phyloP scores from a whole-genome alignment of 2,329 filamentous ascomycete species.

The Didymella segeticola region DNA sequence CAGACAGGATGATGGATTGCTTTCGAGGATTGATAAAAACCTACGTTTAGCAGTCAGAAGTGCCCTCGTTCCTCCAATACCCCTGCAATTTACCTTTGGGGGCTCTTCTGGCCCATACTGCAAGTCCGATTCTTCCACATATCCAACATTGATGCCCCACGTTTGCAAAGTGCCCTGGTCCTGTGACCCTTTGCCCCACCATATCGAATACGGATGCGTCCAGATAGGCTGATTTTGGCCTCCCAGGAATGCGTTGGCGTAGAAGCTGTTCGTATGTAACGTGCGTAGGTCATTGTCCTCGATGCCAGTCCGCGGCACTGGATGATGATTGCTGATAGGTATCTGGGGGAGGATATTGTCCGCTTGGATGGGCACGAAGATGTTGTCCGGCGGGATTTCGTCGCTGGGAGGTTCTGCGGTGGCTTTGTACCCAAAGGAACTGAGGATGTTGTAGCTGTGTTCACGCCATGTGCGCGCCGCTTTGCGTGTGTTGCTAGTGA shows the following conservation, averaged over 20 bases:
- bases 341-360: constrained; percentile 52
- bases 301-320: constrained; percentile 48
- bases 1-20: constrained; percentile 81
- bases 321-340: constrained; percentile 48
- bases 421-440: constrained; percentile 16
- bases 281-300: constrained; percentile 52
- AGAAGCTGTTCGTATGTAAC: constrained; percentile 75
- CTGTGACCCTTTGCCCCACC: constrained; percentile 55
- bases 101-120: constrained; percentile 64
- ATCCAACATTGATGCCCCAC: constrained; percentile 80
- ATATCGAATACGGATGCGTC: constrained; percentile 66
- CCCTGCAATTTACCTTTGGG: constrained; percentile 20
- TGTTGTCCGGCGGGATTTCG: constrained; percentile 35
- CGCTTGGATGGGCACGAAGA: constrained; percentile 52
- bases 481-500: not conserved
- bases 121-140: constrained; percentile 71
- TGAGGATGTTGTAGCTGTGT: constrained; percentile 19
- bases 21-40: constrained; percentile 86
- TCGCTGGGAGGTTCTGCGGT: not conserved
- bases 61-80: not conserved
- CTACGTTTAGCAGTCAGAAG: constrained; percentile 2
- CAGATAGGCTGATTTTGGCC: constrained; percentile 73
- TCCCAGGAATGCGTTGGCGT: constrained; percentile 77
- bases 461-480: not conserved
- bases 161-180: constrained; percentile 59